Percentiles rank a stretch among this genome's conserved stretches.
phyloP scores from a whole-genome alignment of 345 rosid genomes.

The Excoecaria cochinchinensis region DNA sequence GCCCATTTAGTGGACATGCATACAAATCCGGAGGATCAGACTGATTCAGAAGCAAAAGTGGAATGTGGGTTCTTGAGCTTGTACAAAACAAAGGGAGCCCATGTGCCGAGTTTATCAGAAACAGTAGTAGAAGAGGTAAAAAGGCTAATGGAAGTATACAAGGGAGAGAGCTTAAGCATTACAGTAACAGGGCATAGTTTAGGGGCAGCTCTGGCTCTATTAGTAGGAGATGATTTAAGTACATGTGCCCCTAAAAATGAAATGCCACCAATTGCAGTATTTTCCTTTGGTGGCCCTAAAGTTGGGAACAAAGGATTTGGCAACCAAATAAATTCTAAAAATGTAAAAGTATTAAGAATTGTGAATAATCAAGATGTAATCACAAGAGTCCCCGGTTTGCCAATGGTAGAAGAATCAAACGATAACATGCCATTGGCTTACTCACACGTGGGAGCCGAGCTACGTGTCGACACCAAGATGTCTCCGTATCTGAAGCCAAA shows the following conservation, averaged over 20 bases:
- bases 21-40: background rate
- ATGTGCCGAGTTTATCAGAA: constrained; percentile 24
- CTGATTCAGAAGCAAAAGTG: constrained; percentile 18
- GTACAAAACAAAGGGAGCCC: constrained; percentile 28
- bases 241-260: background rate
- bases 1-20: constrained; percentile 36
- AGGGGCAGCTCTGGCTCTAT: constrained; percentile 29
- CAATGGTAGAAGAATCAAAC: constrained; percentile 17
- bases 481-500: constrained; percentile 34
- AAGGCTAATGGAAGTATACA: constrained; percentile 25
- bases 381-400: constrained; percentile 28
- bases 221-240: constrained; percentile 30
- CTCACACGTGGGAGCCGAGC: constrained; percentile 30
- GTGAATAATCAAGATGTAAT: constrained; percentile 33
- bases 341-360: constrained; percentile 27
- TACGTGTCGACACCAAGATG: constrained; percentile 26
- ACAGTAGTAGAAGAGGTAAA: constrained; percentile 23
- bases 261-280: constrained; percentile 32
- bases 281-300: constrained; percentile 32
- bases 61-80: constrained; percentile 33
- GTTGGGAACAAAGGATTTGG: constrained; percentile 31
- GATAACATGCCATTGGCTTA: constrained; percentile 26
- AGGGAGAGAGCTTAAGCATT: constrained; percentile 31
- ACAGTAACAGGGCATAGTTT: constrained; percentile 36
- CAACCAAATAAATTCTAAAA: constrained; percentile 15